A percentile compares a stretch with the other conserved stretches of the same genome.
Conservation (phyloP, 805 yeast species). For the Kockiozyma suomiensis region DNA sequence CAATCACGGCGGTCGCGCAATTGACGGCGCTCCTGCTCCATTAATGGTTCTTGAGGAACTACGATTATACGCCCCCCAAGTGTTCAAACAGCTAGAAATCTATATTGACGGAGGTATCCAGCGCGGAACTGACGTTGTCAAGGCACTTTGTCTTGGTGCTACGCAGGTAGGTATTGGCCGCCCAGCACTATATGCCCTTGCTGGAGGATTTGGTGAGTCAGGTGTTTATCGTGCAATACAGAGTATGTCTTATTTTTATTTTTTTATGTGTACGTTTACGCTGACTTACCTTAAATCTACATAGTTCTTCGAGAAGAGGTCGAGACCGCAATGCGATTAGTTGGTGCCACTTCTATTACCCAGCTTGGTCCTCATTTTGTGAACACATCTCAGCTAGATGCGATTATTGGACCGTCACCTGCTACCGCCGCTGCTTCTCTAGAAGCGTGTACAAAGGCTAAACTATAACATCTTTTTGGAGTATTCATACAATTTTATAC, state of each 20-base stretch:
- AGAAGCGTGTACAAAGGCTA: constrained; percentile 7
- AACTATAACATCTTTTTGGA: neutral
- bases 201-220: constrained; percentile 63
- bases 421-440: constrained; percentile 4
- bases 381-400: constrained; percentile 26
- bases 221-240: constrained; percentile 64
- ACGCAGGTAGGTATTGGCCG: constrained; percentile 66
- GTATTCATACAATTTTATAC: no score
- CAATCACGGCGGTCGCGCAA: constrained; percentile 73
- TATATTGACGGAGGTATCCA: constrained; percentile 69
- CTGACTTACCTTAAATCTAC: neutral
- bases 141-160: constrained; percentile 70
- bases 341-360: constrained; percentile 58
- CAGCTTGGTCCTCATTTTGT: constrained; percentile 44
- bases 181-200: constrained; percentile 64
- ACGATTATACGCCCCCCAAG: constrained; percentile 45
- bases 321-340: constrained; percentile 63
- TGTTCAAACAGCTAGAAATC: constrained; percentile 51
- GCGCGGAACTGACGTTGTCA: constrained; percentile 65
- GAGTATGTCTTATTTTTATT: constrained; percentile 28
- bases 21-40: constrained; percentile 64
- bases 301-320: constrained; percentile 59
- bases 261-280: neutral
- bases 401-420: constrained; percentile 21
- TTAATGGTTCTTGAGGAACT: constrained; percentile 63